Evolutionary conservation across 495 filamentous ascomycete species (phyloP).

Genomic region (Aspergillus saccharolyticus): DNA sequence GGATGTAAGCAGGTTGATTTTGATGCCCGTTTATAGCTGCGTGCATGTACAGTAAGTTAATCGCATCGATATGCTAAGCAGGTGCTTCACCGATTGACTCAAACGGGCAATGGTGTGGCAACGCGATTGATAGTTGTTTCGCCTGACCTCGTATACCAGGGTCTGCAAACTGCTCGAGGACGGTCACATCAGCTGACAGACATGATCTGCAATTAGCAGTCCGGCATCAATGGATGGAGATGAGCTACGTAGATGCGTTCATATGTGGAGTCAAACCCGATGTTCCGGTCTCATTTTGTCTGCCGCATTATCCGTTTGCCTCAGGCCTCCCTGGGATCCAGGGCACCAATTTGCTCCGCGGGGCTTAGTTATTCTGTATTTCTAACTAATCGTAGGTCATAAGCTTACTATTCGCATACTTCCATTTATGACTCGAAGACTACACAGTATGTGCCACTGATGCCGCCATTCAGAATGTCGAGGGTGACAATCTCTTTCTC

Average conservation of each 20-base stretch:
- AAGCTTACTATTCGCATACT: neutral
- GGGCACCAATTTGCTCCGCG: neutral
- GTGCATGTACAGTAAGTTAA: too few species aligned
- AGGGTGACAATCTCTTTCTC: neutral
- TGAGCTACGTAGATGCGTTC: neutral
- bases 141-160: too few species aligned
- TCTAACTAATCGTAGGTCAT: neutral
- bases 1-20: too few species aligned
- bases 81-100: too few species aligned
- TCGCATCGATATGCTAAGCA: too few species aligned
- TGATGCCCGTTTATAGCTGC: too few species aligned
- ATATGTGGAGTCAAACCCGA: neutral
- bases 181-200: too few species aligned
- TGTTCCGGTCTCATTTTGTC: neutral
- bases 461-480: neutral
- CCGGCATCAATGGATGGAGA: neutral
- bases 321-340: neutral
- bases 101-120: too few species aligned
- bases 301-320: neutral
- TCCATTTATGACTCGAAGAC: neutral
- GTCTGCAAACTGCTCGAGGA: too few species aligned
- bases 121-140: too few species aligned
- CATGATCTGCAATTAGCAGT: neutral
- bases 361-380: neutral
- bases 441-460: neutral